phyloP scores from a whole-genome alignment of 495 filamentous ascomycete species.

The Symbiotaphrina buchneri region DNA sequence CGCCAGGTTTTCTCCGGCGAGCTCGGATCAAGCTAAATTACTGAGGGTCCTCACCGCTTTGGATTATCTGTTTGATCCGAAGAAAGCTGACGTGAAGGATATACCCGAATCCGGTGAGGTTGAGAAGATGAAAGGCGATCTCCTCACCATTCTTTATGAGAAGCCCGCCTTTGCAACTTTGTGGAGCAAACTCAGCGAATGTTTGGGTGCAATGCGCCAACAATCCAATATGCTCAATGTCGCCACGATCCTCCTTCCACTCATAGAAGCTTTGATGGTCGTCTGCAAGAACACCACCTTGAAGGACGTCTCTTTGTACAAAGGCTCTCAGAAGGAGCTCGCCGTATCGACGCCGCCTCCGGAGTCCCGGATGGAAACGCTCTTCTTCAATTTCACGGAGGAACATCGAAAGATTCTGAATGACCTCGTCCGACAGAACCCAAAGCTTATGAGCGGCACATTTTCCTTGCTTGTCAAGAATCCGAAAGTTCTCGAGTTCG shows the following conservation, averaged over 20 bases:
- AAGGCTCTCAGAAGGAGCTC: slow-evolving; percentile 42
- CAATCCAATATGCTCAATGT: slow-evolving; percentile 82
- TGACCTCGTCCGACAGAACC: slow-evolving; percentile 88
- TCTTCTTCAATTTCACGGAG: slow-evolving; percentile 98
- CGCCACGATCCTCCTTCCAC: slow-evolving; percentile 77
- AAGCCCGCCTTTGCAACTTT: slow-evolving; percentile 71
- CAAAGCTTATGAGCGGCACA: slow-evolving; percentile 93
- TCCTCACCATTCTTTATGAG: slow-evolving; percentile 72
- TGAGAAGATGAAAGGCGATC: slow-evolving; percentile 48
- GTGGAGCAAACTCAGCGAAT: slow-evolving; percentile 88
- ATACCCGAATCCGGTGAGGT: slow-evolving; percentile 33
- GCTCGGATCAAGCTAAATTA: slow-evolving; percentile 88
- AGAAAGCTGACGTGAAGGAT: slow-evolving; percentile 26
- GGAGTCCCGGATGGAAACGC: slow-evolving; percentile 59
- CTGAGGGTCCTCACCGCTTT: slow-evolving; percentile 84
- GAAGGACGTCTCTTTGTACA: slow-evolving; percentile 31
- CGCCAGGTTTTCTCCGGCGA: slow-evolving; percentile 84
- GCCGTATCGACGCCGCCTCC: slow-evolving; percentile 54
- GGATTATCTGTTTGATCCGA: slow-evolving; percentile 80
- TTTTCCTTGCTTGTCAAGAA: slow-evolving; percentile 94
- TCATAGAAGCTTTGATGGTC: slow-evolving; percentile 95
- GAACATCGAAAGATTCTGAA: slow-evolving; percentile 97
- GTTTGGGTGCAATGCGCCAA: slow-evolving; percentile 66
- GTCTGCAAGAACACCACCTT: slow-evolving; percentile 91
- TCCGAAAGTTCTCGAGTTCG: slow-evolving; percentile 95